Evolutionary conservation across 179 eudicot genomes (phyloP), one percentile per base, ranked within the genome.

Genomic region (Pouteria campechiana): DNA sequence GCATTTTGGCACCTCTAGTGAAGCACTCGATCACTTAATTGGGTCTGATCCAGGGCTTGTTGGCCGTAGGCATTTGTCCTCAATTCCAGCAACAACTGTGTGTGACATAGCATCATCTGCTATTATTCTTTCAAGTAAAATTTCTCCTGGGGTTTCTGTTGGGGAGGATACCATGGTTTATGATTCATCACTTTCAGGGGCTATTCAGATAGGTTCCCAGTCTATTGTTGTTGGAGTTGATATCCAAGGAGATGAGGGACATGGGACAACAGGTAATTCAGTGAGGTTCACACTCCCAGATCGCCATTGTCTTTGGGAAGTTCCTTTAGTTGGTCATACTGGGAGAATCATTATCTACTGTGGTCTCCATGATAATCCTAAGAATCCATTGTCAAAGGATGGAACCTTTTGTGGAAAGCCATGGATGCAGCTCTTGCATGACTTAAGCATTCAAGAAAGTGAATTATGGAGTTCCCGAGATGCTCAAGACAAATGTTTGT

Each of bases 301-400:
- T 75, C 87, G 92, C 49, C 96, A 90, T 73, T 87, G 99, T 55
- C 73, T 90, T 41, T 90, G 99, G 99, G 94, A 90, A 76, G 97
- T 88, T 50, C 97, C 97, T 1, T 85, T 88, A 61, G 55, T 69
- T 6, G 97, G 73, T 53, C 54, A 59, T 52, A 55, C 60, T 41
- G 81, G 75, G 50, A 74, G 72, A 55, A 78, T 90, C 38, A 62
- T 87, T 40, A 94, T 87, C 22, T 87, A 79, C 58, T 90, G 99
- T 73, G 99, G 99, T 22, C 85, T 90, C 54, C 92, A 82, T 67
- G 99, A 90, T 69, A 90, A 90, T 69, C 96, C 99, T 8, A 90
- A 90, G 60, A 62, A 44, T 38, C 41, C 80, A 12, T 50, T 76
- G 39, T 60, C 62, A 10, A 69, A 52, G 41, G 78, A 83, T 30